Evolutionary conservation across 164 flowering plant species (phyloP), one percentile per base, ranked within the genome.

Genomic region (Kingdonia uniflora): DNA sequence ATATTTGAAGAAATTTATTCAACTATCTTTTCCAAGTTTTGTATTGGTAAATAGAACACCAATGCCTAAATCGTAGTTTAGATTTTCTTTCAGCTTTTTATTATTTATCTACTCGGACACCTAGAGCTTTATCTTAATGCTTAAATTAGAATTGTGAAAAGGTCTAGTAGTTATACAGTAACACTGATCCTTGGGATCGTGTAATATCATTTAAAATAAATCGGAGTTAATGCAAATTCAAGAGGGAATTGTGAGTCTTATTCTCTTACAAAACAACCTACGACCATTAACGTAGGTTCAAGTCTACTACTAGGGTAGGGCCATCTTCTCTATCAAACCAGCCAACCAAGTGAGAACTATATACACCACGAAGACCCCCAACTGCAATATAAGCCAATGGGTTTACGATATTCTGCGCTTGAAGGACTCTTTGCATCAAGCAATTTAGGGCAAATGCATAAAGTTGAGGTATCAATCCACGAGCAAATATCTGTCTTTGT

Each of bases 1-100:
- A 74, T 91, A 22, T 87, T 95, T 16, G 98, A 87, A 65, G 96
- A 91, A 68, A 72, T 91, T 24, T 67, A 85, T 69, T 77, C 98
- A 60, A 81, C 75, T 65, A 85, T 91, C 56, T 87, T 91, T 64
- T 54, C 78, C 72, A 87, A 85, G 69, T 91, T 91, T 49, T 91
- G 98, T 65, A 87, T 91, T 23, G 98, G 96, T 42, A 87, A 87
- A 68, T 91, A 79, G 60, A 52, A 42, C 53, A 17, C 21, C 11
- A 16, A 11, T 35, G 15, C 19, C n/a, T 22, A 24, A 1, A 26
- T 13, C 38, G 55, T 52, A 52, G 12, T 35, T 33, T 37, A 20
- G 2, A 17, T 11, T 17, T 44, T 14, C 14, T 52, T 37, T 37
- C 5, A 13, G 19, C 20, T 52, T 21, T 8, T n/a, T 23, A n/a